Evolutionary conservation across 495 filamentous ascomycete species (phyloP).

Genomic region (Sordaria brevicollis): DNA sequence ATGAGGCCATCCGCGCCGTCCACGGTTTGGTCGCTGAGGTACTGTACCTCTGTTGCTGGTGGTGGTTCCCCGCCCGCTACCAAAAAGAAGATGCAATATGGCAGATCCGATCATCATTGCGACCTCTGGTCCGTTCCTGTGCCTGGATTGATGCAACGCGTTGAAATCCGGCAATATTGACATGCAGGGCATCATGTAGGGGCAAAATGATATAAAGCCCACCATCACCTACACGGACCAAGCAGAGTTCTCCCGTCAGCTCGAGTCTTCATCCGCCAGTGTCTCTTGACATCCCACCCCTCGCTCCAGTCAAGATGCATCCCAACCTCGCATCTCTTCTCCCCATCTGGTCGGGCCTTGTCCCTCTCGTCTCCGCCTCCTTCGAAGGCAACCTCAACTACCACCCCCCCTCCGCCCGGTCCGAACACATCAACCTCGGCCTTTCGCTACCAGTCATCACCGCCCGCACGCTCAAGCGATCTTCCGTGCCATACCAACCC

Average conservation of each 20-base stretch:
- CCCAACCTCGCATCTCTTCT: neutral
- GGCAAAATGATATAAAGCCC: neutral
- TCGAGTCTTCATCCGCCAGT: neutral
- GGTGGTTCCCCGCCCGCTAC: neutral
- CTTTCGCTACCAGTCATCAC: slow-evolving; percentile 39
- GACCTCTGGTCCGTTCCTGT: neutral
- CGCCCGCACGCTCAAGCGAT: slow-evolving; percentile 30
- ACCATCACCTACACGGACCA: neutral
- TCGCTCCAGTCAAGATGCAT: neutral
- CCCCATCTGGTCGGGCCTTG: neutral
- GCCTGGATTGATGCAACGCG: neutral
- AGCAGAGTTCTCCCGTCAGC: no score
- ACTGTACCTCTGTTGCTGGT: no score
- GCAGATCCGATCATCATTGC: neutral
- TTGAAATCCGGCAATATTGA: neutral
- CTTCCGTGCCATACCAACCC: slow-evolving; percentile 46
- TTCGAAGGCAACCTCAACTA: slow-evolving; percentile 48
- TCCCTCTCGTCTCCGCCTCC: slow-evolving; percentile 1
- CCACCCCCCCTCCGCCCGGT: slow-evolving; percentile 46
- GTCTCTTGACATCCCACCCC: neutral
- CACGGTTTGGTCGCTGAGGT: neutral
- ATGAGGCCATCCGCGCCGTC: neutral
- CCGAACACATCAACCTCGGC: slow-evolving; percentile 38
- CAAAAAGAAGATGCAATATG: neutral
- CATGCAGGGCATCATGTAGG: neutral